phyloP scores from a whole-genome alignment of 768 basidiomycete species.

The Tremella fuciformis region DNA sequence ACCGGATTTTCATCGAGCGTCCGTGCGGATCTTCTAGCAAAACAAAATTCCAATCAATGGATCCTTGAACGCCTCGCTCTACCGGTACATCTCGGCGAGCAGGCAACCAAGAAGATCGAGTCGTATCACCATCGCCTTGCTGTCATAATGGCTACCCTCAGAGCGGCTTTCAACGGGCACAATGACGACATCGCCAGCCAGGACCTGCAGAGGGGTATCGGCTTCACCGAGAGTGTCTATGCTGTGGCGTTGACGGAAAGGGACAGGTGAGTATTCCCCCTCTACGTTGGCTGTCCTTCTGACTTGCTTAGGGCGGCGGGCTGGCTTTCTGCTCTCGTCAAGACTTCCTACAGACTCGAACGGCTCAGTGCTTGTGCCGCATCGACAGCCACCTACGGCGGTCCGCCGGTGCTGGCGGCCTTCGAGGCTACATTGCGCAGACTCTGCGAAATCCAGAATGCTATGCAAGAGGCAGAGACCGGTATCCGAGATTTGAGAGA shows the following conservation, averaged over 20 bases:
- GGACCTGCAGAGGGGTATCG: conserved; percentile 75
- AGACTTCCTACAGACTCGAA: background rate
- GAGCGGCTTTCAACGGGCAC: conserved; percentile 64
- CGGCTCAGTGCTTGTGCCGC: conserved; percentile 1
- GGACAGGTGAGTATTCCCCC: conserved; percentile 59
- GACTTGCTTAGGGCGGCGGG: conserved; percentile 4
- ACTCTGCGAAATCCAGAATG: background rate
- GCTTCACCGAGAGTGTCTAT: conserved; percentile 75
- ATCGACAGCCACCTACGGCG: too few relatives aligned
- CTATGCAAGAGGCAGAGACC: background rate
- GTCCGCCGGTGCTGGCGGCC: too few relatives aligned
- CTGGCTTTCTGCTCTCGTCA: conserved; percentile 10
- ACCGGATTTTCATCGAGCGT: conserved; percentile 70
- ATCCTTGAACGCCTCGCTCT: conserved; percentile 31
- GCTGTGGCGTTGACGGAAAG: conserved; percentile 64
- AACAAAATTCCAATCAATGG: conserved; percentile 40
- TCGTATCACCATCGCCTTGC: conserved; percentile 57
- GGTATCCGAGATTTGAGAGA: background rate
- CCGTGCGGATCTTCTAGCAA: conserved; percentile 66
- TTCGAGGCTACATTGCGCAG: background rate
- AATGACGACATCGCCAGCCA: conserved; percentile 80
- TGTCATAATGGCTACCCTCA: conserved; percentile 64
- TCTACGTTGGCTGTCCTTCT: background rate
- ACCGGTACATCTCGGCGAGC: conserved; percentile 6
- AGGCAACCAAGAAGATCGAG: conserved; percentile 25